Evolutionary conservation across 768 basidiomycete genomes (phyloP), one percentile per base, ranked within the genome.

Genomic region (Megacollybia marginata): DNA sequence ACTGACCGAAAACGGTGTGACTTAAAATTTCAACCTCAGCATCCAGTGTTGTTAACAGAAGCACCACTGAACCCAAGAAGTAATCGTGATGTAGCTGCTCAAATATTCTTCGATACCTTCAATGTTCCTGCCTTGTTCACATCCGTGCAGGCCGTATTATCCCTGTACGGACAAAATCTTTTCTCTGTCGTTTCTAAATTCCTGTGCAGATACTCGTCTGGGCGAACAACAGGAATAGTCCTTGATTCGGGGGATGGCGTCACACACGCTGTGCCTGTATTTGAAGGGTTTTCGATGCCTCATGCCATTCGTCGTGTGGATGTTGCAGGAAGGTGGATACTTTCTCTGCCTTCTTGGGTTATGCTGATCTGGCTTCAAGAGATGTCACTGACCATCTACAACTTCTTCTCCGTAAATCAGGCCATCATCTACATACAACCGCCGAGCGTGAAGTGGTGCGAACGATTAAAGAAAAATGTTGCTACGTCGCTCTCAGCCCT

Each of bases 61-160:
- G 95, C 96, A 28, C 95, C 96, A 6, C 72, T 99, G 55, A 99
- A 99, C 67, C 96, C 96, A 52, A 82, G 94, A 60, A 85, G 83
- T 63, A 98, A 99, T 69, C 83, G 96, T 54, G 96, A 98, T 65
- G 79, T 92, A 40, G 93, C 94, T 12, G 95, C 96, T 9, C 94
- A 97, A 69, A 96, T 98, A 68, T 95, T 99, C 71, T 99, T 98
- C 66, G 96, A 99, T 63, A 98, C 96, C 11, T 99, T 98, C 80
- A 99, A 99, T 64, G 96, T 97, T 31, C 96, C 96, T 31, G 96
- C 96, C 5, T 71, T 99, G 50, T 97, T 92, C 69, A 93, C 87
- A 34, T 94, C 92, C 40, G 92, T 99, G 4, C 96, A 99, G 69
- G 96, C 96, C 18, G 95, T 99, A 16, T 72, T 99, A 46, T 92